Evolutionary conservation across 2,329 filamentous ascomycete species (phyloP).

Genomic region (Aciculosporium take): DNA sequence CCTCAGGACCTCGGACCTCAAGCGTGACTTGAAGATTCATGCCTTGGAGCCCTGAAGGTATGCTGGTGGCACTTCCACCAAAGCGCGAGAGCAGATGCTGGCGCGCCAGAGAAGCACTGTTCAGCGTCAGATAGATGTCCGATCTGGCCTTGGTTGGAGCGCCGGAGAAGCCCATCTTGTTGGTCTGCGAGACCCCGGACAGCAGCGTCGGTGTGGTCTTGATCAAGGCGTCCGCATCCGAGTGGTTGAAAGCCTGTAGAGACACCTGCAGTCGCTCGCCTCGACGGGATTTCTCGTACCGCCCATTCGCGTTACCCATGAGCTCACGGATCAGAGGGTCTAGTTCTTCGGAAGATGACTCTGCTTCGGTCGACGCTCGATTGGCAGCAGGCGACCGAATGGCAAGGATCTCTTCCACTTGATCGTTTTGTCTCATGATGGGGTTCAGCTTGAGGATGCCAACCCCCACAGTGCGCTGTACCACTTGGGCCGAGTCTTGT

Average conservation of each 20-base stretch:
- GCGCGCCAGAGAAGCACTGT: conserved; percentile 61
- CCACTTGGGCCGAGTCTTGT: conserved; percentile 15
- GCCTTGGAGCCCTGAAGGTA: conserved; percentile 47
- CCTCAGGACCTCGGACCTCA: conserved; percentile 67
- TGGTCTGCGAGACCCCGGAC: conserved; percentile 65
- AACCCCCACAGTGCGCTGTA: conserved; percentile 53
- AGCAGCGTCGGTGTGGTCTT: conserved; percentile 78
- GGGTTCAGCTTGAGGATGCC: conserved; percentile 65
- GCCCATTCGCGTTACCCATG: conserved; percentile 57
- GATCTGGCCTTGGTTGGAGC: conserved; percentile 78
- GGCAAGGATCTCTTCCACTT: conserved; percentile 60
- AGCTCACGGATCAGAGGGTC: conserved; percentile 59
- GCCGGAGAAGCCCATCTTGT: conserved; percentile 85
- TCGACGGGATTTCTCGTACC: conserved; percentile 57
- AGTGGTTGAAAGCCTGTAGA: conserved; percentile 60
- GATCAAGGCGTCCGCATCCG: conserved; percentile 68
- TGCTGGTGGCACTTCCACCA: conserved; percentile 59
- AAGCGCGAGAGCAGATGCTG: conserved; percentile 57
- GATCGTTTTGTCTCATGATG: conserved; percentile 56
- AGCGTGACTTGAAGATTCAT: conserved; percentile 75
- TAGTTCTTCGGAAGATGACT: conserved; percentile 51
- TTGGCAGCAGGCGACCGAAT: conserved; percentile 57
- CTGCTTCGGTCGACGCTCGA: conserved; percentile 38
- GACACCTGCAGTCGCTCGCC: conserved; percentile 70
- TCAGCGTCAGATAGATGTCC: conserved; percentile 86